These are phyloP conservation scores for Hemisphaericaspora nanyangensis DNA, from an alignment of 805 yeast genomes.

Conservation along the genomic window DNA sequence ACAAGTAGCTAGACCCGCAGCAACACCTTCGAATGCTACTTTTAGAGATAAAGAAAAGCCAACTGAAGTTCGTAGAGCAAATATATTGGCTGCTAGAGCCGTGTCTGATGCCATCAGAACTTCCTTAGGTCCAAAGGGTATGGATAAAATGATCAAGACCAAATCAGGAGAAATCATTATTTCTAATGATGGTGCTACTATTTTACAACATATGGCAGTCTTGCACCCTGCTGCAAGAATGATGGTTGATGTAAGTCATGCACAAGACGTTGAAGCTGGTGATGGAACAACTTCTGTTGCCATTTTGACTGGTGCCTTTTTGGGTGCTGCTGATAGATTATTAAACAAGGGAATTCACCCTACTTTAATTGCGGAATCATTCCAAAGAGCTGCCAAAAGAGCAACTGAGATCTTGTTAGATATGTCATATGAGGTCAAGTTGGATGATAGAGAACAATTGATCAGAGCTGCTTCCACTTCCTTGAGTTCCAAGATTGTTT, in stretches of 20 bases:
- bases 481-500: conserved; percentile 88
- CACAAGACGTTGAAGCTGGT: conserved; percentile 99
- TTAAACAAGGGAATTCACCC: conserved; percentile 93
- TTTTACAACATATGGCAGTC: conserved; percentile 95
- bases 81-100: conserved; percentile 88
- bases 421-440: conserved; percentile 79
- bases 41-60: conserved; percentile 94
- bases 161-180: conserved; percentile 88
- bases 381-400: conserved; percentile 82
- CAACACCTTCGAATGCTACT: conserved; percentile 68
- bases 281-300: conserved; percentile 99
- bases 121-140: conserved; percentile 96
- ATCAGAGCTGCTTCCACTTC: conserved; percentile 94
- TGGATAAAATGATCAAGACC: conserved; percentile 98
- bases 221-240: conserved; percentile 98
- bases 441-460: conserved; percentile 76
- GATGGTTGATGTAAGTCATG: conserved; percentile 93
- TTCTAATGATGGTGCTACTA: conserved; percentile 98
- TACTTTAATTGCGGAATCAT: conserved; percentile 87
- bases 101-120: conserved; percentile 95
- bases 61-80: conserved; percentile 85
- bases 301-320: conserved; percentile 86
- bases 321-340: conserved; percentile 92
- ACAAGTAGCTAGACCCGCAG: conserved; percentile 8
- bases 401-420: conserved; percentile 78